Conservation (phyloP, 148 eudicot genomes). For the Beta vulgaris region DNA sequence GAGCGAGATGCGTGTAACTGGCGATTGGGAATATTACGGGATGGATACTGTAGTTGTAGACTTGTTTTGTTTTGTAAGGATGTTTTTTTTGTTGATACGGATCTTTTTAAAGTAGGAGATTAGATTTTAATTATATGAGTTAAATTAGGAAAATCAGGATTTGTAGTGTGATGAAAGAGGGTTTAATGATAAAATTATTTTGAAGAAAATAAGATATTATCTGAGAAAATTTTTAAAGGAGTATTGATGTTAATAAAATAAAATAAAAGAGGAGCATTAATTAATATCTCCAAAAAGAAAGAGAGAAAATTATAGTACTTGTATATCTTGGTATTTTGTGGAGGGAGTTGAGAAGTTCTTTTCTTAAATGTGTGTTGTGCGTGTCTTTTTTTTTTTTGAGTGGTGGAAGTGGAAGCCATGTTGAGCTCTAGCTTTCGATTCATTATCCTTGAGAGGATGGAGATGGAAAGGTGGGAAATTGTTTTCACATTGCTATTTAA, state of each 20-base stretch:
- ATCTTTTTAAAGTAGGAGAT: neutral
- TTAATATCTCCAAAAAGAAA: no score
- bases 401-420: neutral
- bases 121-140: no score
- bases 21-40: constrained; percentile 23
- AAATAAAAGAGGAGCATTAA: no score
- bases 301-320: no score
- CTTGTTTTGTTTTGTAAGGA: no score
- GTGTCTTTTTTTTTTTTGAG: neutral
- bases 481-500: neutral
- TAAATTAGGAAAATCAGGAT: no score
- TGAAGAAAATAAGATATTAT: no score
- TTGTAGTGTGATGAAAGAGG: no score
- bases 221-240: no score
- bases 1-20: constrained; percentile 25
- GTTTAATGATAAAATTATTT: no score
- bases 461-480: neutral
- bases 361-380: neutral
- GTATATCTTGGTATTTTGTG: no score
- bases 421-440: neutral
- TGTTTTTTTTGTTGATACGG: neutral
- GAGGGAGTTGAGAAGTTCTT: neutral
- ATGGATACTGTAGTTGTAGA: neutral
- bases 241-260: no score
- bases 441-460: neutral